A percentile compares a stretch with the other conserved stretches of the same genome.
Conservation (phyloP, 2,329 filamentous ascomycete genomes). For the Aspergillus eucalypticola region DNA sequence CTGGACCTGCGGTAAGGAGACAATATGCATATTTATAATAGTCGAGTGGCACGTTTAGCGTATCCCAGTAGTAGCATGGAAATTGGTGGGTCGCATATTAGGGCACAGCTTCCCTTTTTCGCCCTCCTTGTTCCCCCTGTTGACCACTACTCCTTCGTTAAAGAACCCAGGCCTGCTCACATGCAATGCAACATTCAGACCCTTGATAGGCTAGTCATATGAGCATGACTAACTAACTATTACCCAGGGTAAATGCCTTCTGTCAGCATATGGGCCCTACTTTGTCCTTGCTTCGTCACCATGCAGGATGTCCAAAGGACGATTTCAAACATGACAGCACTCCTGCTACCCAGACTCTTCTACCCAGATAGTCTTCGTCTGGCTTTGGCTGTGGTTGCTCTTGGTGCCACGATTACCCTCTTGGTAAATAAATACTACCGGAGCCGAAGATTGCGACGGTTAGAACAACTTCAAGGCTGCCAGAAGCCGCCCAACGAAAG, state of each 20-base stretch:
- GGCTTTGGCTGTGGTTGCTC: background rate
- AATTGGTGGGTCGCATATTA: too few relatives aligned
- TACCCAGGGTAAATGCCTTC: background rate
- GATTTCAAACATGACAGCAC: background rate
- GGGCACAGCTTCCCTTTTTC: too few relatives aligned
- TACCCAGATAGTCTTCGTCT: background rate
- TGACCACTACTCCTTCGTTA: too few relatives aligned
- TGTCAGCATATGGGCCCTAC: background rate
- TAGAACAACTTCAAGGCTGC: slow-evolving; percentile 1
- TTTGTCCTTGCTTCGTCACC: background rate
- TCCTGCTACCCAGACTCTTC: background rate
- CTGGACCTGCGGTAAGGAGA: too few relatives aligned
- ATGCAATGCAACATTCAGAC: too few relatives aligned
- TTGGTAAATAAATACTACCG: background rate
- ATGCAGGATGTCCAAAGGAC: background rate
- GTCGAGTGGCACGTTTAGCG: too few relatives aligned
- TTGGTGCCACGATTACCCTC: background rate
- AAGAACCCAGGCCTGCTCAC: too few relatives aligned
- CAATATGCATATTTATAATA: too few relatives aligned
- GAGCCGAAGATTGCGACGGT: background rate
- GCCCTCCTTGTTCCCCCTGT: too few relatives aligned
- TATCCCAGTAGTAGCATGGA: too few relatives aligned
- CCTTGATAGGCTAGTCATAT: too few relatives aligned
- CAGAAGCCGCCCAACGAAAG: background rate
- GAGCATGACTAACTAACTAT: too few relatives aligned